Conservation (phyloP, 257 asterid genomes). For the Schizonepeta tenuifolia region DNA sequence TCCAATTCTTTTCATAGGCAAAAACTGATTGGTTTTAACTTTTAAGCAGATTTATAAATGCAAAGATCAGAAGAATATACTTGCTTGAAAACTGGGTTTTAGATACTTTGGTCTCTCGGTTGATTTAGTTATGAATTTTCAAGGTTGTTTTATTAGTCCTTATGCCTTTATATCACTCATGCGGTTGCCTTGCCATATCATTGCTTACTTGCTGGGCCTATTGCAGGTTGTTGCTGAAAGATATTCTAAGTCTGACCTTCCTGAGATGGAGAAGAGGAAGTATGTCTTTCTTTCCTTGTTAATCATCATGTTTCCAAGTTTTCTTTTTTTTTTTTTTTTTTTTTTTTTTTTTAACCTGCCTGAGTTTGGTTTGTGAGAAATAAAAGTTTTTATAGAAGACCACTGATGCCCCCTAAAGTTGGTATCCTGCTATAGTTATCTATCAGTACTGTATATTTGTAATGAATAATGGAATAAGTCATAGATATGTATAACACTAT, state of each 20-base stretch:
- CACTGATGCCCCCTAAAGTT: too few relatives aligned
- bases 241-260: slow-evolving; percentile 85
- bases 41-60: background rate
- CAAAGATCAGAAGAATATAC: background rate
- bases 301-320: slow-evolving; percentile 4
- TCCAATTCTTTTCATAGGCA: too few relatives aligned
- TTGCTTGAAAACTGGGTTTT: slow-evolving; percentile 7
- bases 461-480: too few relatives aligned
- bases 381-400: too few relatives aligned
- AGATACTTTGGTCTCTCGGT: background rate
- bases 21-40: background rate
- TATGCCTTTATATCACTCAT: slow-evolving; percentile 11
- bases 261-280: slow-evolving; percentile 96
- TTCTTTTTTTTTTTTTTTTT: too few relatives aligned
- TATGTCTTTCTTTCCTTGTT: slow-evolving; percentile 41
- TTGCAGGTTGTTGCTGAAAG: slow-evolving; percentile 88
- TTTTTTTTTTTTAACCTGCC: too few relatives aligned
- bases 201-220: slow-evolving; percentile 21
- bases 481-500: too few relatives aligned
- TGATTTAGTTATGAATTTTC: slow-evolving; percentile 2
- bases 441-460: too few relatives aligned
- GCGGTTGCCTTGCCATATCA: background rate
- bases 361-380: too few relatives aligned
- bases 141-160: slow-evolving; percentile 14
- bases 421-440: too few relatives aligned